A percentile compares a stretch with the other conserved stretches of the same genome.
Conservation (phyloP, 75 land plant genomes). For the Pseudotsuga menziesii region DNA sequence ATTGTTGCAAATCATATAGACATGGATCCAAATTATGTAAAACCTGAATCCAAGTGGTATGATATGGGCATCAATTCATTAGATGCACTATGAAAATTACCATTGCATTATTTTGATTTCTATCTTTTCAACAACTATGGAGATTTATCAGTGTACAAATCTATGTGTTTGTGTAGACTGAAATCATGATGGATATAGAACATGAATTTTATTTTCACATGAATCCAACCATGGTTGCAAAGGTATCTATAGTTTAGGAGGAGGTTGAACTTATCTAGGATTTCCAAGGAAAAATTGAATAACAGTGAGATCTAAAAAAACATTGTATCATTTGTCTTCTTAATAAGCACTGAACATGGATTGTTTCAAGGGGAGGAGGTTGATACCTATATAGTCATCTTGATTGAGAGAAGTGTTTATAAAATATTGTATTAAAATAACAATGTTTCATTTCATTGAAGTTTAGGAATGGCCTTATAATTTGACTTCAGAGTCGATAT, state of each 20-base stretch:
- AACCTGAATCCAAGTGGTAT: background rate
- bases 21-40: background rate
- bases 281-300: background rate
- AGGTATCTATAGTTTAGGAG: background rate
- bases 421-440: too few relatives aligned
- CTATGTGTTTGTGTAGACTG: background rate
- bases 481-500: too few relatives aligned
- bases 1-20: background rate
- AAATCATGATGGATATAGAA: background rate
- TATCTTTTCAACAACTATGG: too few relatives aligned
- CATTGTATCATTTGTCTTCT: too few relatives aligned
- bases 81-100: background rate
- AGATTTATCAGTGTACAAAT: too few relatives aligned
- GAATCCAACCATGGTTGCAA: background rate
- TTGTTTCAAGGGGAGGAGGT: too few relatives aligned
- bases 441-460: too few relatives aligned
- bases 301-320: background rate
- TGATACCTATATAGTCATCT: too few relatives aligned
- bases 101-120: background rate
- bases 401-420: too few relatives aligned
- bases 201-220: background rate
- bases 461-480: too few relatives aligned
- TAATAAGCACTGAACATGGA: too few relatives aligned
- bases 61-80: conserved; percentile 4
- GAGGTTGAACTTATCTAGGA: background rate